phyloP scores from a whole-genome alignment of 108 stramenopile genomes.

The Cyclotella baltica region DNA sequence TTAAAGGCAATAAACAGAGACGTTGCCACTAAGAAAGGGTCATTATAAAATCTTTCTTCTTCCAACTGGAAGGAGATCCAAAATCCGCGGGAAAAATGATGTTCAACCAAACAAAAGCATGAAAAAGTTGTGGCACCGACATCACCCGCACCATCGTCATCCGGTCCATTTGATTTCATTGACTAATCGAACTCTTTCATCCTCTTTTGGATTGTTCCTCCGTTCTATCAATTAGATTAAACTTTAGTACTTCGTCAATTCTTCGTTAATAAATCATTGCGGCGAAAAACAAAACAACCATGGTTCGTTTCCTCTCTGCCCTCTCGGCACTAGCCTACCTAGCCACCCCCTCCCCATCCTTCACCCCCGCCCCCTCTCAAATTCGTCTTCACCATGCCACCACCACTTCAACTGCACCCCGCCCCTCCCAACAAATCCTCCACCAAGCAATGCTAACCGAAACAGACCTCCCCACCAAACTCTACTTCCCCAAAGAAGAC shows the following conservation, averaged over 20 bases:
- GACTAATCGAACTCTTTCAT: neutral
- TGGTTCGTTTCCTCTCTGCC: slow-evolving; percentile 37
- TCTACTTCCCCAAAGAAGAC: slow-evolving; percentile 67
- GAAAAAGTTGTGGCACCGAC: neutral
- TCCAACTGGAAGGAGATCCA: neutral
- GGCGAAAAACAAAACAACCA: neutral
- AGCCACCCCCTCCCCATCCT: slow-evolving; percentile 20
- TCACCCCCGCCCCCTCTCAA: slow-evolving; percentile 36
- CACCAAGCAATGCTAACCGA: slow-evolving; percentile 54
- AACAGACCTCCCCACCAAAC: slow-evolving; percentile 73
- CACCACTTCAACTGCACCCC: slow-evolving; percentile 24
- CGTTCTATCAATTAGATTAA: neutral
- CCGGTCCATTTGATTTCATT: neutral
- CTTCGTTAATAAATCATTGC: neutral
- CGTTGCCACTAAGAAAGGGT: no score
- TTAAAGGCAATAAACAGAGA: no score
- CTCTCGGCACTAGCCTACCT: slow-evolving; percentile 28
- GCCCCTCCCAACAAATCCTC: slow-evolving; percentile 37
- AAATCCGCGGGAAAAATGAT: neutral
- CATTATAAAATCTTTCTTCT: no score
- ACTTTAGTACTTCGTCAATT: neutral
- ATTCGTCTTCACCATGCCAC: slow-evolving; percentile 12
- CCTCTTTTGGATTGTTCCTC: neutral
- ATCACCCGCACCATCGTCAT: neutral
- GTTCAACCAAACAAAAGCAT: neutral